phyloP scores from a whole-genome alignment of 2,329 filamentous ascomycete genomes.

The Beauveria brongniartii region DNA sequence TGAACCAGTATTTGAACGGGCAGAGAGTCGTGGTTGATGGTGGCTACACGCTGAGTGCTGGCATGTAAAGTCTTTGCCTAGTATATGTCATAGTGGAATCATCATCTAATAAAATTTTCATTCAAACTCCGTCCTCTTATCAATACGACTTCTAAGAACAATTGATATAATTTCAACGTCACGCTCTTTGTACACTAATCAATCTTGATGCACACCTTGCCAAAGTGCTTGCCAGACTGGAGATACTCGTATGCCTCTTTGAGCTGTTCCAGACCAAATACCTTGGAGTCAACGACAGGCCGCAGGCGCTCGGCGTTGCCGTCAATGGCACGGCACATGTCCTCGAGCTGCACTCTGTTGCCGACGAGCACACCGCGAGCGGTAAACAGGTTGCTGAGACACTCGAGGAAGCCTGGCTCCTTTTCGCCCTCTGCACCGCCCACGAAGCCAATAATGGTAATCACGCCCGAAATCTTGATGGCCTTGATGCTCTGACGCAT shows the following conservation, averaged over 20 bases:
- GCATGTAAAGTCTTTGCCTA: slow-evolving; percentile 18
- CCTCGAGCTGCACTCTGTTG: slow-evolving; percentile 39
- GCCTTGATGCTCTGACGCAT: slow-evolving; percentile 37
- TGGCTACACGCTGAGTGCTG: slow-evolving; percentile 33
- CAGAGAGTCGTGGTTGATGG: slow-evolving; percentile 37
- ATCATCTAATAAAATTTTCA: not conserved
- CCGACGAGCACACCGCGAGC: slow-evolving; percentile 40
- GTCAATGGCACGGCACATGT: slow-evolving; percentile 43
- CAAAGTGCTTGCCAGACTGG: slow-evolving; percentile 18
- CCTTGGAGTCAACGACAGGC: slow-evolving; percentile 39
- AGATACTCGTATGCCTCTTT: slow-evolving; percentile 26
- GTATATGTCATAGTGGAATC: no score
- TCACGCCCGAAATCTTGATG: slow-evolving; percentile 37
- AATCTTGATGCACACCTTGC: slow-evolving; percentile 26
- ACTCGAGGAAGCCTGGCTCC: slow-evolving; percentile 26
- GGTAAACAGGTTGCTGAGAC: slow-evolving; percentile 27
- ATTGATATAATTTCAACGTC: no score
- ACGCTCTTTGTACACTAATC: not conserved
- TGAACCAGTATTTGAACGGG: slow-evolving; percentile 37
- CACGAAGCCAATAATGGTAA: slow-evolving; percentile 33
- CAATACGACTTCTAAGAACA: no score
- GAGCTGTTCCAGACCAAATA: slow-evolving; percentile 31
- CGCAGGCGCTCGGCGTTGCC: slow-evolving; percentile 30
- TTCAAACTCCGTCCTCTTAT: not conserved
- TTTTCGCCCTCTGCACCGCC: slow-evolving; percentile 21